These are phyloP conservation scores for Teunomyces atbi DNA, from an alignment of 805 yeast genomes.

Conservation along the genomic window DNA sequence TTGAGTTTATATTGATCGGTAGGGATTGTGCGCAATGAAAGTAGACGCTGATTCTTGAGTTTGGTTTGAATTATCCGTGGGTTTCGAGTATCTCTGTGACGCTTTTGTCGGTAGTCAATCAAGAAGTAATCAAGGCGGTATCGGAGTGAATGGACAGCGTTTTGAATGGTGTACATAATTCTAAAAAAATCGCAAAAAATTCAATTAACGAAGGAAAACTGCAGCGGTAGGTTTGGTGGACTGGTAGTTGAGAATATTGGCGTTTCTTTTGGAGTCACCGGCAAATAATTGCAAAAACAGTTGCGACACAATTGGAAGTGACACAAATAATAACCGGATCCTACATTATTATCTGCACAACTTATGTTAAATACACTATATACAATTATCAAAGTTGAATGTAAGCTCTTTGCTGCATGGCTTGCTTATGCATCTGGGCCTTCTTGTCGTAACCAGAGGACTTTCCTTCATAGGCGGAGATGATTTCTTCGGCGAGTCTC, in stretches of 20 bases:
- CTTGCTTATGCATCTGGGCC: constrained; percentile 77
- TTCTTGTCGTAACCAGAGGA: constrained; percentile 83
- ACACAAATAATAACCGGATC: not conserved
- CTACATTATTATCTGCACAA: not conserved
- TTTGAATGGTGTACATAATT: not conserved
- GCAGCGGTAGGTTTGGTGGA: not conserved
- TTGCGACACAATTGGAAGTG: no score
- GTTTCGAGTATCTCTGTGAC: constrained; percentile 37
- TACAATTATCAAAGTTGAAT: constrained; percentile 25
- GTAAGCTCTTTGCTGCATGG: constrained; percentile 85
- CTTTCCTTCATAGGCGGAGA: constrained; percentile 73
- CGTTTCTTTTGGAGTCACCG: no score
- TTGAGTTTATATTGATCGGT: constrained; percentile 28
- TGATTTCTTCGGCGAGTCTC: constrained; percentile 85
- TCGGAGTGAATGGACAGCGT: constrained; percentile 22
- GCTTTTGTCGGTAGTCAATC: constrained; percentile 35
- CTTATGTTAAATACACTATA: constrained; percentile 6
- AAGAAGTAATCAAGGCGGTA: constrained; percentile 31
- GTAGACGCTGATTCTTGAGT: constrained; percentile 29
- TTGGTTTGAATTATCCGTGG: constrained; percentile 38
- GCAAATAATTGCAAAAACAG: no score
- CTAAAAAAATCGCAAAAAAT: not conserved
- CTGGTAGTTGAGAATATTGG: no score
- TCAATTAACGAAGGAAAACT: not conserved
- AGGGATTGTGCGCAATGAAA: constrained; percentile 39